Evolutionary conservation across 441 rosid species (phyloP).

Genomic region (Geranium incanum): DNA sequence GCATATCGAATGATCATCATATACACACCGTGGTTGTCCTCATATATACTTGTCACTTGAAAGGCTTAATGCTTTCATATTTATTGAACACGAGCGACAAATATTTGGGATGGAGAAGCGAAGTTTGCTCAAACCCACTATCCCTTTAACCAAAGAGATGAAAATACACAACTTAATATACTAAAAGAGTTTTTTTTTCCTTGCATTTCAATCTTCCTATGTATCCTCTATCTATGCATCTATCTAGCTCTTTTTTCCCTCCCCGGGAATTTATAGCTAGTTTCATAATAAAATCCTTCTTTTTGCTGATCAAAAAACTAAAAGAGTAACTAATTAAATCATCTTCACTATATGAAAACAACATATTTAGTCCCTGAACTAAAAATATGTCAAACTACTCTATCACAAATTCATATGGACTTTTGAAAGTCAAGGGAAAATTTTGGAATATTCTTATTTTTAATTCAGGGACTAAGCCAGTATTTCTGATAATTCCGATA

Average conservation of each 20-base stretch:
- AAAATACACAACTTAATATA: background rate
- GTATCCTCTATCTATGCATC: too few relatives aligned
- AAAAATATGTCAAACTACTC: background rate
- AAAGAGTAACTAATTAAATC: background rate
- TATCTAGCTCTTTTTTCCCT: too few relatives aligned
- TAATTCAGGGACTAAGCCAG: background rate
- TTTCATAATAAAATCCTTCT: too few relatives aligned
- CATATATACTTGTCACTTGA: background rate
- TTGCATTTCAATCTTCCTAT: too few relatives aligned
- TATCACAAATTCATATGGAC: background rate
- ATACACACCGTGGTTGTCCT: background rate
- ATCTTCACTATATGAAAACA: background rate
- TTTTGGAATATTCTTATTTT: background rate
- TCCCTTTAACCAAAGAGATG: background rate
- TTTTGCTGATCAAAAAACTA: background rate
- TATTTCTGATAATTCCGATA: background rate
- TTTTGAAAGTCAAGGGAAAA: background rate
- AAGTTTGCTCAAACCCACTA: background rate
- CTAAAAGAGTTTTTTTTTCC: too few relatives aligned
- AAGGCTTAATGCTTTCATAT: background rate
- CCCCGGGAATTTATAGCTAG: too few relatives aligned
- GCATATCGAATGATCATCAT: conserved; percentile 12
- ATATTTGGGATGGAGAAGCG: background rate
- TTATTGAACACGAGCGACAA: background rate
- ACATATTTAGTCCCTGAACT: background rate